Conservation (phyloP, 768 basidiomycete species). For the Termitomyces sp. region DNA sequence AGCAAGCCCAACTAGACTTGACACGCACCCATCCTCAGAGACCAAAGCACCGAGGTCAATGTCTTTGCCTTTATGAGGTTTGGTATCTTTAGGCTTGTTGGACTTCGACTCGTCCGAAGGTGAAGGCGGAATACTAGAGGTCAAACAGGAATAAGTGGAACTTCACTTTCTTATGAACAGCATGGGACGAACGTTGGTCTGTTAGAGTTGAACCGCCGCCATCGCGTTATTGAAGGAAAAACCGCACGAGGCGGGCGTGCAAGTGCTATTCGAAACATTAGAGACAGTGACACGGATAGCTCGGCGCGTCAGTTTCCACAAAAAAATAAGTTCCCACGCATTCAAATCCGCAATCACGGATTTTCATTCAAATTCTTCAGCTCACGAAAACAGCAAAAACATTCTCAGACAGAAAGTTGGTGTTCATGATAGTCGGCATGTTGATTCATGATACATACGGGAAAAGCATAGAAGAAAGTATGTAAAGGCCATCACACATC, state of each 20-base stretch:
- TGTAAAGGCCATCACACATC: conserved; percentile 13
- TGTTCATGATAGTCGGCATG: conserved; percentile 16
- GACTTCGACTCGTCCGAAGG: background rate
- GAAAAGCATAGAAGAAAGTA: conserved; percentile 13
- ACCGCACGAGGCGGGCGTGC: conserved; percentile 14
- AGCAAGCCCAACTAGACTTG: background rate
- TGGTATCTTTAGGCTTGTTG: background rate
- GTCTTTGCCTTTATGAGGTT: background rate
- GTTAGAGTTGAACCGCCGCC: conserved; percentile 11
- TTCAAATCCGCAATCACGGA: background rate
- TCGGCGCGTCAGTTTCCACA: conserved; percentile 7
- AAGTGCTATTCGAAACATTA: conserved; percentile 18
- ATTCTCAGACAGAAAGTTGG: background rate
- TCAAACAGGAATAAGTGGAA: background rate
- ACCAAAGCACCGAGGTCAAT: conserved; percentile 1
- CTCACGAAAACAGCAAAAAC: background rate
- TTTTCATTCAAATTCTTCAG: background rate
- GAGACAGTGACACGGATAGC: background rate
- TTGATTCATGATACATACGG: conserved; percentile 18
- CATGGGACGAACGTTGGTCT: conserved; percentile 6
- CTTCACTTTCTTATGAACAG: background rate
- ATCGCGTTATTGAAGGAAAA: conserved; percentile 15
- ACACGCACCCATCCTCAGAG: conserved; percentile 9
- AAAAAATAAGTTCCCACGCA: conserved; percentile 16
- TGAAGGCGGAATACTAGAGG: conserved; percentile 3